Evolutionary conservation across 83 land plant species (phyloP).

Genomic region (Isoetes engelmannii): DNA sequence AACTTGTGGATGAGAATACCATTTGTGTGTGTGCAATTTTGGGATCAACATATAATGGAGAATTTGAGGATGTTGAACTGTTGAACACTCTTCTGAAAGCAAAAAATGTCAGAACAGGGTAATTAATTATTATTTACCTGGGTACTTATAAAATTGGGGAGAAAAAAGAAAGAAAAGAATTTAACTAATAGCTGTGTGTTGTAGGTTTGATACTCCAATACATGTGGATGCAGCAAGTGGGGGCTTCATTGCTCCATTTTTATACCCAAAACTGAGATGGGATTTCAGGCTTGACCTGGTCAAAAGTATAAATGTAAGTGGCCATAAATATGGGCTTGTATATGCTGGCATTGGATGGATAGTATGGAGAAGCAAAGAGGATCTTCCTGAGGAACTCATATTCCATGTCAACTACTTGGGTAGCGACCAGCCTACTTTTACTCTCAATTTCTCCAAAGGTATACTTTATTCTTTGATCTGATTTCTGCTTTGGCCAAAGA

Average conservation of each 20-base stretch:
- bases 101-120: constrained; percentile 58
- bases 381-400: constrained; percentile 76
- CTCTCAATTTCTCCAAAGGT: constrained; percentile 90
- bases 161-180: background rate
- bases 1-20: constrained; percentile 56
- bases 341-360: constrained; percentile 90
- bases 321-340: constrained; percentile 84
- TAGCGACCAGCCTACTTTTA: constrained; percentile 84
- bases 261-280: constrained; percentile 72
- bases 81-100: constrained; percentile 40
- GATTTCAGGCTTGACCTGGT: constrained; percentile 68
- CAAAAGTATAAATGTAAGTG: constrained; percentile 82
- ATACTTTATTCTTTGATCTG: background rate
- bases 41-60: constrained; percentile 58
- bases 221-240: constrained; percentile 89
- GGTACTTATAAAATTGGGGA: background rate
- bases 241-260: constrained; percentile 73
- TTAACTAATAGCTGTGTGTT: background rate
- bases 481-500: too few species aligned
- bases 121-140: constrained; percentile 8
- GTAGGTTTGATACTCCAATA: constrained; percentile 69
- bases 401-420: constrained; percentile 85
- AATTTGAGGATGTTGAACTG: constrained; percentile 56
- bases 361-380: constrained; percentile 58
- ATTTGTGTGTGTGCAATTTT: constrained; percentile 58